Evolutionary conservation across 2,329 filamentous ascomycete genomes (phyloP), one percentile per base, ranked within the genome.

Genomic region (Colletotrichum sp.): DNA sequence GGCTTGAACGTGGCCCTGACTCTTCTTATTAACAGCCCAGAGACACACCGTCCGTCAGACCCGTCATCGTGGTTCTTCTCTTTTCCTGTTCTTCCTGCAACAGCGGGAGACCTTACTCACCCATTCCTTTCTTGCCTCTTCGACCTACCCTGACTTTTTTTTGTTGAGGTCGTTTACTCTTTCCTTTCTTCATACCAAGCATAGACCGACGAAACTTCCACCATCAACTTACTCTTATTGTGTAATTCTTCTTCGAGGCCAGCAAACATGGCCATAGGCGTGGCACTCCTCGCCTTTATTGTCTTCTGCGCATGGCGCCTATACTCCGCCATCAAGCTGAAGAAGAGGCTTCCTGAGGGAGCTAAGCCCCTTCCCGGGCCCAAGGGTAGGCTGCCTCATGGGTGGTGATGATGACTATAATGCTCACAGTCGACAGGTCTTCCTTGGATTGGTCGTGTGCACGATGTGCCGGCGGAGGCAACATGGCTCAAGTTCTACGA

Each of bases 401-500:
- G 10, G 5, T 63, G 59, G 34, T 36, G 28, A 9, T 16, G 13
- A 39, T 55, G 12, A 6, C 12, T 15, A 30, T 78, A 66, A 71
- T 57, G 36, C 36, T 70, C 44, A 26, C 78, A 16, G 7, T 22
- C 12, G 78, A 26, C 57, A 89, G 87, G 83, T 59, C 79, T 86
- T 6, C 87, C 87, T 3, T 81, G 86, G 55, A 82, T 89, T 60
- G 87, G 88, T 7, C 84, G 86, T 18, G 81, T 89, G 18, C 87
- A 88, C 73, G 87, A 88, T 79, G 79, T 89, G 5, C 87, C 88
- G 2, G 77, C 80, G 16, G 81, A 85, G 44, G 80, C 80, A 44
- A 82, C 86, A 24, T 88, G 87, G 87, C 76, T 89, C 30, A 88
- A 89, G 79, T 88, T 89, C 75, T 85, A 86, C 76, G 86, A 89